Percentiles rank a stretch among this genome's conserved stretches.
Evolutionary conservation across 345 rosid species (phyloP).

Genomic region (Geranium brycei): DNA sequence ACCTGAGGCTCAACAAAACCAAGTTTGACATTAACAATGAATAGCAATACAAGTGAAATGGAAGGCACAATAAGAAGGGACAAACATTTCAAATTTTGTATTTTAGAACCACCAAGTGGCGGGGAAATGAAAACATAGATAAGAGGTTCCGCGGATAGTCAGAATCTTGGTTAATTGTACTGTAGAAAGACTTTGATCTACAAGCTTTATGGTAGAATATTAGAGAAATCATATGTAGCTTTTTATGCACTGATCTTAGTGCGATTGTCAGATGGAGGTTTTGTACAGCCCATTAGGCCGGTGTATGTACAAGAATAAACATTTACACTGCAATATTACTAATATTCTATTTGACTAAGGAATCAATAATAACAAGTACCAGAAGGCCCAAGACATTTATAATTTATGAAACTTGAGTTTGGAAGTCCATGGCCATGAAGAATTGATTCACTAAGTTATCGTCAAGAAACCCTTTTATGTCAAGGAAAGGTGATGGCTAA

Average conservation of each 20-base stretch:
- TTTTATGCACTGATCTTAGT: too few species aligned
- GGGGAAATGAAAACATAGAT: not conserved
- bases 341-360: not conserved
- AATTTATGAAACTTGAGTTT: not conserved
- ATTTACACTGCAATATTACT: not conserved
- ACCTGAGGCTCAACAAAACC: slow-evolving; percentile 31
- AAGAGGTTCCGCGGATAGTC: not conserved
- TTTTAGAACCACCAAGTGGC: not conserved
- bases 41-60: not conserved
- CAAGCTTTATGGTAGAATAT: too few species aligned
- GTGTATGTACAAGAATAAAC: not conserved
- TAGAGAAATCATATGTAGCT: too few species aligned
- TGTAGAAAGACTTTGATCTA: too few species aligned
- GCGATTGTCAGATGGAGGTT: too few species aligned
- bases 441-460: not conserved
- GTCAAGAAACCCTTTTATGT: too few species aligned
- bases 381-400: not conserved
- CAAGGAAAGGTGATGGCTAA: too few species aligned
- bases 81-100: not conserved
- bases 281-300: too few species aligned
- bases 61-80: not conserved
- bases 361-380: not conserved
- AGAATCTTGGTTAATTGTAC: too few species aligned
- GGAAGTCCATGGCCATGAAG: not conserved
- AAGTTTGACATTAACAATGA: not conserved